phyloP scores from a whole-genome alignment of 805 yeast species.

The Scheffersomyces amazonensis region DNA sequence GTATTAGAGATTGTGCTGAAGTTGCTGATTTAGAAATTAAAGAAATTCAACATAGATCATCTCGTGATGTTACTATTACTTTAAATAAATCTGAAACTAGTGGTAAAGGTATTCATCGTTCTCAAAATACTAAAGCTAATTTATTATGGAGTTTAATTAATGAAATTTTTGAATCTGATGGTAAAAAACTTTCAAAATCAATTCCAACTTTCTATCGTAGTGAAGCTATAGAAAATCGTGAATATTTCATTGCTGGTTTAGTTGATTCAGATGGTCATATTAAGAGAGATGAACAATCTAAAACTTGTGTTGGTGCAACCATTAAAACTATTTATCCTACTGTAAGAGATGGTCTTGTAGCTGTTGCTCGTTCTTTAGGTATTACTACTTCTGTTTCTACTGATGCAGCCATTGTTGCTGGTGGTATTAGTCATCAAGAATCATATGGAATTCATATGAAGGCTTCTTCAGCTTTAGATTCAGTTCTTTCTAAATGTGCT shows the following conservation, averaged over 20 bases:
- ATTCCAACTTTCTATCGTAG: constrained; percentile 30
- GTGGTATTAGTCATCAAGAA: constrained; percentile 6
- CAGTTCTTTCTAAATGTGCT: constrained; percentile 23
- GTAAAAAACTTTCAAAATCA: constrained; percentile 5
- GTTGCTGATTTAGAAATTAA: constrained; percentile 3
- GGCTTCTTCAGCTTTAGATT: constrained; percentile 18
- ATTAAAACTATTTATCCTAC: constrained; percentile 26
- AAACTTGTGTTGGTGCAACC: constrained; percentile 16
- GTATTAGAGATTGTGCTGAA: constrained; percentile 17
- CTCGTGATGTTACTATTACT: constrained; percentile 6
- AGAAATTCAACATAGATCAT: not conserved
- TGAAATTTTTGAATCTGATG: constrained; percentile 16
- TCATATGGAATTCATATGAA: constrained; percentile 14
- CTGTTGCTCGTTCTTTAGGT: constrained; percentile 44
- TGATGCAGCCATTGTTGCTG: constrained; percentile 9
- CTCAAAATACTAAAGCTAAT: constrained; percentile 5
- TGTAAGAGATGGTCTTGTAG: constrained; percentile 32
- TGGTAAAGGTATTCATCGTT: constrained; percentile 3
- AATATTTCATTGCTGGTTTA: constrained; percentile 43
- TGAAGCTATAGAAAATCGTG: constrained; percentile 40
- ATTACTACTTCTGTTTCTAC: constrained; percentile 29
- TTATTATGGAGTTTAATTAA: constrained; percentile 26
- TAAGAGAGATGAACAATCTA: constrained; percentile 7
- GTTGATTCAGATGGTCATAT: constrained; percentile 39
- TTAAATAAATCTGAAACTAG: constrained; percentile 4